Base-by-base conservation (phyloP, 2,329 filamentous ascomycete species). In the Penicillium sp. region DNA sequence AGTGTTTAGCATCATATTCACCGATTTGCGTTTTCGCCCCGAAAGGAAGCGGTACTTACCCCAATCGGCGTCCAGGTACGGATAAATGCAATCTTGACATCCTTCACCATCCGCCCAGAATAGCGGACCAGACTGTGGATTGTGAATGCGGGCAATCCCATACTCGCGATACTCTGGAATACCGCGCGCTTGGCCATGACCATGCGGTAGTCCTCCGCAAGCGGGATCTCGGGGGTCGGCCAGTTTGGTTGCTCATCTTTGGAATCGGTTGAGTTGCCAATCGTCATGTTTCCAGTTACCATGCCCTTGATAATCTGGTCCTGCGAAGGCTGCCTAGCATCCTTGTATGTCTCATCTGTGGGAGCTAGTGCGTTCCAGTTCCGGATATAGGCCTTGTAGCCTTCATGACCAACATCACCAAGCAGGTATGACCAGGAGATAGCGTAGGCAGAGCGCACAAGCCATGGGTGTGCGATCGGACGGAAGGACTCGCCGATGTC, bases 401-500 rank as follows among this genome's bases (percentile, higher is more conserved):
- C 93, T 74, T 99, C 94, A 70, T 97, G 88, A 33, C 84, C 82
- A 45, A 97, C 93, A 69, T 99, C 94, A 46, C 94, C 93, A 14
- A 91, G 75, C 22, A 99, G 84, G 69, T 99, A 99, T 11, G 89
- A 80, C 94, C 94, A 97, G 2, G 90, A 96, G 40, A 99, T 80
- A 46, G 85, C 93, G 70, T 99, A 99, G 6, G 94, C 94, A 45
- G 84, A 80, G 56, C 88, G 84, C 11, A 99, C 88, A 3, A 95
- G 77, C 67, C 82, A 86, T 0, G 91, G 93, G 70, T 97, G 92
- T 4, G 93, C 92, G 37, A 99, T 83, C 0, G 94, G 94, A 2
- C 94, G 86, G 76, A 99, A 99, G 0, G 90, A 95, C 75, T 99
- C 94, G 71, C 94, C 94, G 61, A 99, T 93, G 68, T 97, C 93